Conservation (phyloP, 192 early-diverging fungal genomes). For the Coemansia interrupta region DNA sequence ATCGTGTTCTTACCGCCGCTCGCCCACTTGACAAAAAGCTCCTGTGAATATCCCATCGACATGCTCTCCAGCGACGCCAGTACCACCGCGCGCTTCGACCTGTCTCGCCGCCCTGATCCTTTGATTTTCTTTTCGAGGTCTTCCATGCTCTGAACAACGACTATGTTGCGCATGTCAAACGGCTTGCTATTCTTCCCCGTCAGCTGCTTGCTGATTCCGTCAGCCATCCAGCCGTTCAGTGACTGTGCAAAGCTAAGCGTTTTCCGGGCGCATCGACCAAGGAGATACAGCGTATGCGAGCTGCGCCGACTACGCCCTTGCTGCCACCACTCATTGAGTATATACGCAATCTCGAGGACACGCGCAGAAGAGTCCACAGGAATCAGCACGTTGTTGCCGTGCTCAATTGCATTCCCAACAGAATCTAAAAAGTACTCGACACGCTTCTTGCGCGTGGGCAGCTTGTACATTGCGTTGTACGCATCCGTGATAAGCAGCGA, state of each 20-base stretch:
- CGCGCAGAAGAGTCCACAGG: slow-evolving; percentile 87
- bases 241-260: slow-evolving; percentile 82
- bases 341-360: slow-evolving; percentile 83
- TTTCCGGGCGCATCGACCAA: slow-evolving; percentile 70
- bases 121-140: slow-evolving; percentile 35
- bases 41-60: slow-evolving; percentile 76
- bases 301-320: slow-evolving; percentile 49
- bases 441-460: slow-evolving; percentile 68
- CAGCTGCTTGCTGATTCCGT: slow-evolving; percentile 69
- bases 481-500: slow-evolving; percentile 93
- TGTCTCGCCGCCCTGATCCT: slow-evolving; percentile 57
- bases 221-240: slow-evolving; percentile 96
- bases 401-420: slow-evolving; percentile 55
- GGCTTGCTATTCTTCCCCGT: slow-evolving; percentile 72
- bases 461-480: slow-evolving; percentile 66
- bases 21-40: slow-evolving; percentile 76
- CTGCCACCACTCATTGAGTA: slow-evolving; percentile 86
- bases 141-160: slow-evolving; percentile 62
- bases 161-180: slow-evolving; percentile 82
- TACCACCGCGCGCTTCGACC: slow-evolving; percentile 76
- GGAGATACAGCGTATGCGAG: slow-evolving; percentile 69
- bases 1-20: slow-evolving; percentile 57
- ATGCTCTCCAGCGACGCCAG: slow-evolving; percentile 77
- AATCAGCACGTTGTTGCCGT: slow-evolving; percentile 77
- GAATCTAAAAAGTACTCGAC: slow-evolving; percentile 70